Percentiles rank a stretch among this genome's conserved stretches.
phyloP scores from a whole-genome alignment of 306 rosid genomes.

The Prunus campanulata region DNA sequence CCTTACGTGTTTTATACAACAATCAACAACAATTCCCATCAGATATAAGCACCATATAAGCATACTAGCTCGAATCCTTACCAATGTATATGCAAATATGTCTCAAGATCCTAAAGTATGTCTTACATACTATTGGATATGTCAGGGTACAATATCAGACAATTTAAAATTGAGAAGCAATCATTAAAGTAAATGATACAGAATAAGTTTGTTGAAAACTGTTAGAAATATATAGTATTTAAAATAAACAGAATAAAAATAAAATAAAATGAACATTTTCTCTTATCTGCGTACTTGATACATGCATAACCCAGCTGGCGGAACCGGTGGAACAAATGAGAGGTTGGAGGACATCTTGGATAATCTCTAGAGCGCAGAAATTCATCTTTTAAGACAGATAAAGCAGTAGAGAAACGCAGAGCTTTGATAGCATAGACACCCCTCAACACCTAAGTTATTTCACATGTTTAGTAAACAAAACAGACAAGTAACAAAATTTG shows the following conservation, averaged over 20 bases:
- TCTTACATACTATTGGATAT: not conserved
- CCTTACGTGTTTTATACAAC: not conserved
- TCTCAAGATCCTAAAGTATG: not conserved
- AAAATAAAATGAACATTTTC: constrained; percentile 1
- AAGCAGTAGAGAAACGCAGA: constrained; percentile 80
- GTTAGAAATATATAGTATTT: not conserved
- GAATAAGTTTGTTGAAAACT: not conserved
- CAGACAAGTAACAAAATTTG: constrained; percentile 19
- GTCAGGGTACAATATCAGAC: not conserved
- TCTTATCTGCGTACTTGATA: constrained; percentile 66
- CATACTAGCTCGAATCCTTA: not conserved
- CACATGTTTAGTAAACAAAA: constrained; percentile 32
- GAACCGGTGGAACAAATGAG: constrained; percentile 86
- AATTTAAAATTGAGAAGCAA: not conserved
- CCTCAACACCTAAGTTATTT: constrained; percentile 69
- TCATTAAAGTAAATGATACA: not conserved
- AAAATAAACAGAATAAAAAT: constrained; percentile 6
- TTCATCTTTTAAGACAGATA: constrained; percentile 86
- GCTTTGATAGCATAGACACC: constrained; percentile 93
- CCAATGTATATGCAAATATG: not conserved
- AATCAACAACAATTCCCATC: not conserved
- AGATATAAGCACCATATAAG: not conserved
- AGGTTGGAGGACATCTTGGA: constrained; percentile 96
- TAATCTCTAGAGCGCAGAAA: constrained; percentile 96
- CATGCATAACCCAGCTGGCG: constrained; percentile 91